Conservation (phyloP, 2,329 filamentous ascomycete genomes). For the Sordariomycetes sp. region DNA sequence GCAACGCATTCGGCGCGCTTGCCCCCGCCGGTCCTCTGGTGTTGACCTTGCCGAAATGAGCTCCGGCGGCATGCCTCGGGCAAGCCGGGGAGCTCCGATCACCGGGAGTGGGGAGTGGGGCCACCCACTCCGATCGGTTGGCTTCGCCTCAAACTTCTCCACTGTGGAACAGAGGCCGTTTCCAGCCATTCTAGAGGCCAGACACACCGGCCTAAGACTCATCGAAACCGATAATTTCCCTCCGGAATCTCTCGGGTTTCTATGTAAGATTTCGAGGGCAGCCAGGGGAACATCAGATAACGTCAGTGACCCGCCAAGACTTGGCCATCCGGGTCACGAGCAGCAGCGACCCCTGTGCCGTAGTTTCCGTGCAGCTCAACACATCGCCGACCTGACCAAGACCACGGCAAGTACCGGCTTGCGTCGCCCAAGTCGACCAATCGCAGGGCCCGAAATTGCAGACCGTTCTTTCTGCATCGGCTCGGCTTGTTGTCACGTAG, state of each 20-base stretch:
- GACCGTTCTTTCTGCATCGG: not conserved
- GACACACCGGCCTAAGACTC: not conserved
- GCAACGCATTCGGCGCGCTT: too few species aligned
- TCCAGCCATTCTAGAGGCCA: not conserved
- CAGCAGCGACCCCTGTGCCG: not conserved
- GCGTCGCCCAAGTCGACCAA: not conserved
- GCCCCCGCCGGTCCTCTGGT: too few species aligned
- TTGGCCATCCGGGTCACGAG: not conserved
- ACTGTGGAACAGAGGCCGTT: not conserved
- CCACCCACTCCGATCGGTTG: too few species aligned
- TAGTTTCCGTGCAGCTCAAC: not conserved
- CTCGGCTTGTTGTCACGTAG: not conserved
- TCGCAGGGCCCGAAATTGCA: not conserved
- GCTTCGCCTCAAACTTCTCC: not conserved
- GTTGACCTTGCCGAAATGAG: too few species aligned
- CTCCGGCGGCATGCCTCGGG: too few species aligned
- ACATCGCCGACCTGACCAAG: not conserved
- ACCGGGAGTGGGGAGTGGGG: too few species aligned
- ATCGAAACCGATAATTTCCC: not conserved
- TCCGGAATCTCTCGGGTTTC: not conserved
- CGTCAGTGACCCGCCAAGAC: not conserved
- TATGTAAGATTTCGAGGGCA: not conserved
- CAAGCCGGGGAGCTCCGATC: too few species aligned
- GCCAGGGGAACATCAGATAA: not conserved
- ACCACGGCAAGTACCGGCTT: slow-evolving; percentile 3